These are phyloP conservation scores for Chlamydomonas asymmetrica DNA, from an alignment of 139 green algal genomes.

Conservation along the genomic window DNA sequence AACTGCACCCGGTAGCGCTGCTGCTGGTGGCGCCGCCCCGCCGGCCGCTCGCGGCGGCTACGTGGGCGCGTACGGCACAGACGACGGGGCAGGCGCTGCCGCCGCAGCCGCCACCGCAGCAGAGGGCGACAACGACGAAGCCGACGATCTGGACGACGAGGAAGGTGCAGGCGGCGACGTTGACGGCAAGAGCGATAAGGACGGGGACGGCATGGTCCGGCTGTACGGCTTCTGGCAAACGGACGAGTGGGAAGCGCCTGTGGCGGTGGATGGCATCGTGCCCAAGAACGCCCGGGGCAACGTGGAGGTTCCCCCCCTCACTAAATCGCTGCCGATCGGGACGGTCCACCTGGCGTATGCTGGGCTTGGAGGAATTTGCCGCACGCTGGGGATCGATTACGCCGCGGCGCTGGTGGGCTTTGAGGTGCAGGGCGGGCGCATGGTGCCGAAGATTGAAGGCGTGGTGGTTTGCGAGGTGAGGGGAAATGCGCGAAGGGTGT, in stretches of 20 bases:
- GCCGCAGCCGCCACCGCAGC: too few species aligned
- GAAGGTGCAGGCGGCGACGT: not conserved
- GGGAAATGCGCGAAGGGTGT: not conserved
- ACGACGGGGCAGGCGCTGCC: too few species aligned
- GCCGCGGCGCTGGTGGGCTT: constrained; percentile 79
- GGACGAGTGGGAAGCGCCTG: constrained; percentile 43
- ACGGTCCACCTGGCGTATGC: constrained; percentile 51
- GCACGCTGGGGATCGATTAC: constrained; percentile 71
- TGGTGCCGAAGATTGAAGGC: constrained; percentile 70
- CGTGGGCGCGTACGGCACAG: too few species aligned
- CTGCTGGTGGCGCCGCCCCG: too few species aligned
- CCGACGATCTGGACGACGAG: not conserved
- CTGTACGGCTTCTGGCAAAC: constrained; percentile 91
- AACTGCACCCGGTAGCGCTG: too few species aligned
- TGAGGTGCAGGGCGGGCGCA: constrained; percentile 65
- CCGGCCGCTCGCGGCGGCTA: too few species aligned
- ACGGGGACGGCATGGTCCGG: constrained; percentile 9
- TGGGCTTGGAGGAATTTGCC: constrained; percentile 38
- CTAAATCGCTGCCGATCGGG: constrained; percentile 57
- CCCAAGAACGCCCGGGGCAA: constrained; percentile 82
- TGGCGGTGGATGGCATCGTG: constrained; percentile 66
- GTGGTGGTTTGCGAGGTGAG: constrained; percentile 77
- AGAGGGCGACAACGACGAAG: not conserved
- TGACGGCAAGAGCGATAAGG: too few species aligned
- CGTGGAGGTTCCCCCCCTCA: constrained; percentile 80